Evolutionary conservation across 352 stramenopile genomes (phyloP).

Genomic region (Phytophthora megakarya): DNA sequence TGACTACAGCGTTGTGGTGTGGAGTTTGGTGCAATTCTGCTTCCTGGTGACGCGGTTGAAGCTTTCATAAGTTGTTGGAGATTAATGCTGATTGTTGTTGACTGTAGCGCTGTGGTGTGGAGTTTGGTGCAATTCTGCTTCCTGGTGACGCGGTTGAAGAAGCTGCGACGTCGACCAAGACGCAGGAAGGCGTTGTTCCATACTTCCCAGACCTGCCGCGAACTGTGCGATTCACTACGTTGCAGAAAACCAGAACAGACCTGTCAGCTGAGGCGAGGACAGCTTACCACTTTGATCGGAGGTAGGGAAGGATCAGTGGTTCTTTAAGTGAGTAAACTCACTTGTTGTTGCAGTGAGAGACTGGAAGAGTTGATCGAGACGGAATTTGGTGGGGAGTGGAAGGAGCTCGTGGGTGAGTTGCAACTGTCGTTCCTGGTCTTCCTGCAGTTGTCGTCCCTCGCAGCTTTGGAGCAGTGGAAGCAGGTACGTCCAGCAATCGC

Average conservation of each 20-base stretch:
- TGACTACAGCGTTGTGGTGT: slow-evolving; percentile 68
- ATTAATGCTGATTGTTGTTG: background rate
- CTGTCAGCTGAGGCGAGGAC: slow-evolving; percentile 62
- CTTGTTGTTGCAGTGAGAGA: slow-evolving; percentile 38
- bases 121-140: slow-evolving; percentile 66
- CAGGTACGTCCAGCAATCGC: slow-evolving; percentile 44
- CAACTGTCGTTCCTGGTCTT: slow-evolving; percentile 95
- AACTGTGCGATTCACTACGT: slow-evolving; percentile 69
- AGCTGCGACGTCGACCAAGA: slow-evolving; percentile 24
- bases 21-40: slow-evolving; percentile 62
- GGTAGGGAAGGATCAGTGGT: slow-evolving; percentile 33
- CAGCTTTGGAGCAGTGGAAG: slow-evolving; percentile 94
- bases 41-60: slow-evolving; percentile 68
- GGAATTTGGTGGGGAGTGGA: slow-evolving; percentile 56
- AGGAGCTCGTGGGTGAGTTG: slow-evolving; percentile 91
- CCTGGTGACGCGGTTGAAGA: slow-evolving; percentile 67
- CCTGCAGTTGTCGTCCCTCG: slow-evolving; percentile 92
- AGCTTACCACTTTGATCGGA: slow-evolving; percentile 80
- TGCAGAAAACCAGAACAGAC: slow-evolving; percentile 44
- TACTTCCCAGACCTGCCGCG: slow-evolving; percentile 79
- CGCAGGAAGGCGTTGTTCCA: slow-evolving; percentile 44
- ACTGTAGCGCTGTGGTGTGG: slow-evolving; percentile 65
- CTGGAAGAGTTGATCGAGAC: slow-evolving; percentile 52
- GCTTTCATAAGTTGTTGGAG: background rate
- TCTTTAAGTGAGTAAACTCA: background rate